Evolutionary conservation across 495 filamentous ascomycete genomes (phyloP).

Genomic region (Neurospora sp.): DNA sequence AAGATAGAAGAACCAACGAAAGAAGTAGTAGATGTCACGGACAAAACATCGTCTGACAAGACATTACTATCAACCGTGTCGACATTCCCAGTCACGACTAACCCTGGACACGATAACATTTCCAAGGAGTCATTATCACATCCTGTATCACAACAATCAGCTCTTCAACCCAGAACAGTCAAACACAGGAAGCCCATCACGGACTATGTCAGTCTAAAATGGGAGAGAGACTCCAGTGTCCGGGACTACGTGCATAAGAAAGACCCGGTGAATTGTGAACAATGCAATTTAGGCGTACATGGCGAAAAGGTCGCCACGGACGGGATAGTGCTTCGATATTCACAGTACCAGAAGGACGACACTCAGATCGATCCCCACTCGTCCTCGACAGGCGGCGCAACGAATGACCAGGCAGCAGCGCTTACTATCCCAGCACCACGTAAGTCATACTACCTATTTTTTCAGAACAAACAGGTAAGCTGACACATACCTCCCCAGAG

Average conservation of each 20-base stretch:
- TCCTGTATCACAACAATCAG: background rate
- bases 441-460: background rate
- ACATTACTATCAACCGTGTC: background rate
- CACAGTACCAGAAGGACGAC: background rate
- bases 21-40: background rate
- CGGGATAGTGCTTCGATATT: background rate
- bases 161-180: background rate
- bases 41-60: background rate
- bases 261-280: background rate
- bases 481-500: background rate
- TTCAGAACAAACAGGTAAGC: background rate
- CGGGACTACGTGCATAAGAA: background rate
- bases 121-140: background rate
- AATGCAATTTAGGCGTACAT: background rate
- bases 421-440: background rate
- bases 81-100: background rate
- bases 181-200: background rate
- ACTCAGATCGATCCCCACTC: background rate
- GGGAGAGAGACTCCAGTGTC: background rate
- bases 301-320: background rate
- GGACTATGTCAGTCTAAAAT: background rate
- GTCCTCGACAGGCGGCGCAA: background rate
- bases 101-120: background rate
- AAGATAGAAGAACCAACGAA: background rate
- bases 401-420: background rate